Percentiles rank a stretch among this genome's conserved stretches.
Conservation (phyloP, 768 basidiomycete genomes). For the Calvatia gigantea region DNA sequence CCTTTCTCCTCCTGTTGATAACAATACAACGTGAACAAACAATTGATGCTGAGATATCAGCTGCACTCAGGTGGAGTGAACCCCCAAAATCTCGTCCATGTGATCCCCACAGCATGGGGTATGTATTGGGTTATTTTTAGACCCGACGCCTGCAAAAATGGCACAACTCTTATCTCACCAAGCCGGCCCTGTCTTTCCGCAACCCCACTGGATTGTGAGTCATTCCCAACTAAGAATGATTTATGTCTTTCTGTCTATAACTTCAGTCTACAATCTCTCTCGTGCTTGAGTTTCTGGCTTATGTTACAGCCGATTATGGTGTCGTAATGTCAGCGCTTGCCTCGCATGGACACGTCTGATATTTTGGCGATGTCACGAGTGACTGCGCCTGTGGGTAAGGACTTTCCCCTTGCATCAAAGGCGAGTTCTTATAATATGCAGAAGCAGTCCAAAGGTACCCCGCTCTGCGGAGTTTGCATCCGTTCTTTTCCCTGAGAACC, state of each 20-base stretch:
- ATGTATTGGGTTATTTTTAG: neutral
- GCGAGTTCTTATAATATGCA: neutral
- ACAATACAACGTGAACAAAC: too few relatives aligned
- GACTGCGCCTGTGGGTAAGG: constrained; percentile 7
- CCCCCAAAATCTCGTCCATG: neutral
- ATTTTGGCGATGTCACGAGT: constrained; percentile 2
- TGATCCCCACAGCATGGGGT: constrained; percentile 3
- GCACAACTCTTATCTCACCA: neutral
- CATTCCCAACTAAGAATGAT: too few relatives aligned
- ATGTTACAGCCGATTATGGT: too few relatives aligned
- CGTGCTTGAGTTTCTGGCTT: too few relatives aligned
- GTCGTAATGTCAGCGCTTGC: too few relatives aligned
- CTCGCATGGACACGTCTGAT: too few relatives aligned
- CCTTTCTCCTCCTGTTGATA: too few relatives aligned
- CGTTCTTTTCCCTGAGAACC: neutral
- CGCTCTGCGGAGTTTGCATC: neutral
- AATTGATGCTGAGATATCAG: too few relatives aligned
- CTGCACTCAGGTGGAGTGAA: neutral
- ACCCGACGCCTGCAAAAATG: neutral
- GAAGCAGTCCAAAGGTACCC: neutral
- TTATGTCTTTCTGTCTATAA: too few relatives aligned
- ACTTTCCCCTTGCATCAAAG: neutral
- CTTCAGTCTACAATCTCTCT: too few relatives aligned
- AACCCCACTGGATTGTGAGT: too few relatives aligned
- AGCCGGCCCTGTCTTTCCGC: neutral